Percentiles rank a stretch among this genome's conserved stretches.
Evolutionary conservation across 441 rosid genomes (phyloP).

Genomic region (Dalechampia spathulata): DNA sequence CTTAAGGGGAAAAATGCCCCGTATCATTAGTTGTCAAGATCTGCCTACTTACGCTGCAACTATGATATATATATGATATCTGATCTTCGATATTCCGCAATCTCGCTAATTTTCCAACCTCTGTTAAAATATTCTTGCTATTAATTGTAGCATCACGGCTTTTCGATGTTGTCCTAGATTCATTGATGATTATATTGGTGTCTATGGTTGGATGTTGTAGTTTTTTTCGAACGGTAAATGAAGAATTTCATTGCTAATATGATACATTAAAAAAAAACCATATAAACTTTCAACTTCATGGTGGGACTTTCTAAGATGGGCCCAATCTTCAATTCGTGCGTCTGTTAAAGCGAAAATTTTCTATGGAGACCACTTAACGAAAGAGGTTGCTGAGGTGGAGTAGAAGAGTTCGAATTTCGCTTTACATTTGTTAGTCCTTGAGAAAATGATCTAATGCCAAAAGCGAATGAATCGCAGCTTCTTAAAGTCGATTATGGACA

Average conservation of each 20-base stretch:
- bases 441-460: neutral
- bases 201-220: no score
- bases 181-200: no score
- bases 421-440: neutral
- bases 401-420: no score
- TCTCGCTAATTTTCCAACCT: neutral
- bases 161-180: neutral
- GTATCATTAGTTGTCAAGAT: neutral
- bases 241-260: no score
- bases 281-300: no score
- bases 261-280: no score
- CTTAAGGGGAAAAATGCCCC: neutral
- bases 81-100: neutral
- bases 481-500: neutral
- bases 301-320: no score
- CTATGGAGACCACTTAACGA: no score
- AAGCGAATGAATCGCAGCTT: neutral
- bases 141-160: neutral
- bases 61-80: neutral
- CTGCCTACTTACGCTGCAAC: neutral
- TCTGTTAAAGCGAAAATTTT: no score
- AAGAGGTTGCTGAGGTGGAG: no score
- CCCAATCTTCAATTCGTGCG: no score
- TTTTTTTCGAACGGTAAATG: no score
- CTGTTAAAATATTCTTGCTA: neutral